These are phyloP conservation scores for Podosphaera fusca DNA, from an alignment of 2,329 filamentous ascomycete species.

Conservation along the genomic window DNA sequence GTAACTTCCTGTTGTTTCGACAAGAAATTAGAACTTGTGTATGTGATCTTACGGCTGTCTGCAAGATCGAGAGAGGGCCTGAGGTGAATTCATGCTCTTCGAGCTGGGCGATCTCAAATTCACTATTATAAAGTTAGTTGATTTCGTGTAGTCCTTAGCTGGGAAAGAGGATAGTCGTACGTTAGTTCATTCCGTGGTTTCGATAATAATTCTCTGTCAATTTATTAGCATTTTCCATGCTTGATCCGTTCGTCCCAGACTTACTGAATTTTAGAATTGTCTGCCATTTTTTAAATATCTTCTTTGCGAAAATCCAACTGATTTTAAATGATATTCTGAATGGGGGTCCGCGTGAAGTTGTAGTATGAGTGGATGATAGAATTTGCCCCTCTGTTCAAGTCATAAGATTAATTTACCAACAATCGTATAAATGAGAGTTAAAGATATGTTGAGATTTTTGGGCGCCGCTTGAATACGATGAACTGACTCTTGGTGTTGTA, in stretches of 20 bases:
- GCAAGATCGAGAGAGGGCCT: slow-evolving; percentile 75
- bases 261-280: background rate
- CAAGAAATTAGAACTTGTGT: slow-evolving; percentile 92
- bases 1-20: slow-evolving; percentile 93
- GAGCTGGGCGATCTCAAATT: slow-evolving; percentile 69
- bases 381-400: too few species aligned
- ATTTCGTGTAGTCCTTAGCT: slow-evolving; percentile 6
- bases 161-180: slow-evolving; percentile 27
- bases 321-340: background rate
- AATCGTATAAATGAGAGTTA: too few species aligned
- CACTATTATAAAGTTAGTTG: slow-evolving; percentile 26
- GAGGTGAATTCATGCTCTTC: slow-evolving; percentile 62
- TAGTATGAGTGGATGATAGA: too few species aligned
- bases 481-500: too few species aligned
- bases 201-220: slow-evolving; percentile 55
- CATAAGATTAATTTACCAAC: too few species aligned
- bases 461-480: too few species aligned
- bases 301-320: background rate
- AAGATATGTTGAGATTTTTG: too few species aligned
- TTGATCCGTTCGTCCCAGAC: background rate
- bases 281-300: background rate
- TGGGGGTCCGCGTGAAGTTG: too few species aligned
- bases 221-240: background rate
- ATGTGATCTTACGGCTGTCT: slow-evolving; percentile 86
- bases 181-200: slow-evolving; percentile 82